Percentiles rank a stretch among this genome's conserved stretches.
These are phyloP conservation scores for Pseudopyrenochaeta lycopersici DNA, from an alignment of 2,329 filamentous ascomycete species.

Conservation along the genomic window DNA sequence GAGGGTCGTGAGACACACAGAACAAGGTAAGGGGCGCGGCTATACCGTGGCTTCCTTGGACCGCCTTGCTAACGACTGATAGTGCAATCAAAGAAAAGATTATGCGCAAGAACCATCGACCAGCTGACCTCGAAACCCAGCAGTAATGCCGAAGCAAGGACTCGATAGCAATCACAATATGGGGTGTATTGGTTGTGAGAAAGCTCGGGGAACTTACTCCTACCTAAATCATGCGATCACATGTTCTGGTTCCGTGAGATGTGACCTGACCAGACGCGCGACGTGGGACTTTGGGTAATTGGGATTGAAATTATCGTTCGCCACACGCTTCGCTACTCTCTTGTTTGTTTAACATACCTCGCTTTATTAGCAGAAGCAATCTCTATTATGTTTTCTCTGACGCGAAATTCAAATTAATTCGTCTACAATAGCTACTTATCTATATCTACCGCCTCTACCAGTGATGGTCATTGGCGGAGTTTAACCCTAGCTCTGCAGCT, in stretches of 20 bases:
- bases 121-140: neutral
- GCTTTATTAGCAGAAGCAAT: neutral
- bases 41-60: neutral
- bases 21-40: neutral
- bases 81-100: conserved; percentile 5
- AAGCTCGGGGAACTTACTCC: neutral
- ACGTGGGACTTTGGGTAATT: neutral
- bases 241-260: neutral
- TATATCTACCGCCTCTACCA: neutral
- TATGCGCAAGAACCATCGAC: conserved; percentile 1
- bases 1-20: conserved; percentile 4
- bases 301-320: neutral
- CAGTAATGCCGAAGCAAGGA: neutral
- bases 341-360: neutral
- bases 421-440: neutral
- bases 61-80: neutral
- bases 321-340: neutral
- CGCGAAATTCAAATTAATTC: neutral
- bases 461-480: neutral
- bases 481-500: neutral
- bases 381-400: neutral
- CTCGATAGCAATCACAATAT: neutral
- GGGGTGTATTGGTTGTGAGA: neutral
- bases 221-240: neutral
- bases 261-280: neutral